phyloP scores from a whole-genome alignment of 306 rosid species.

The Cucurbita ficifolia region DNA sequence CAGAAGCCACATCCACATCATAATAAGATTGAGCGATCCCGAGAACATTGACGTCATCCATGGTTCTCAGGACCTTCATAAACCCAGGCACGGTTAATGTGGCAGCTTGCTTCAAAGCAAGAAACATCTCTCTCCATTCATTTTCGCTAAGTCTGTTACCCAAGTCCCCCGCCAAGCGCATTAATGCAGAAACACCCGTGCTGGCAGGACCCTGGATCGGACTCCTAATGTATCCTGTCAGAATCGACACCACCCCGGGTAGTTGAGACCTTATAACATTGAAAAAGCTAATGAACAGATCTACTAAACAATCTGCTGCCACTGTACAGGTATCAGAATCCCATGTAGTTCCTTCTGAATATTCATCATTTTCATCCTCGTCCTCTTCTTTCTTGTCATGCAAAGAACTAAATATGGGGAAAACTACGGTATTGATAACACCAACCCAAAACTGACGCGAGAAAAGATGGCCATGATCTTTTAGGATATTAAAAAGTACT shows the following conservation, averaged over 20 bases:
- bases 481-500: constrained; percentile 86
- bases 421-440: constrained; percentile 55
- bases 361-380: constrained; percentile 25
- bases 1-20: constrained; percentile 46
- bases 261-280: constrained; percentile 61
- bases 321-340: constrained; percentile 75
- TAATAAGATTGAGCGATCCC: constrained; percentile 29
- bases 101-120: constrained; percentile 66
- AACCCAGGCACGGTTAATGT: constrained; percentile 64
- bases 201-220: constrained; percentile 87
- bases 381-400: constrained; percentile 28
- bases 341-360: constrained; percentile 59
- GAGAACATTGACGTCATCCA: constrained; percentile 40
- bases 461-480: constrained; percentile 95
- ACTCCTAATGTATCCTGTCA: constrained; percentile 64
- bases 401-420: constrained; percentile 48
- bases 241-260: constrained; percentile 55
- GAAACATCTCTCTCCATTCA: constrained; percentile 73
- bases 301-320: constrained; percentile 78
- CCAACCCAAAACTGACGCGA: constrained; percentile 65
- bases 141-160: constrained; percentile 59
- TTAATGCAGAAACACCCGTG: constrained; percentile 73
- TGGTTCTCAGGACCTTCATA: constrained; percentile 66
- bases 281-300: constrained; percentile 60
- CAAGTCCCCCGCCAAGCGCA: constrained; percentile 60